Percentiles rank a stretch among this genome's conserved stretches.
These are phyloP conservation scores for Crithidia sp. DNA, from an alignment of 208 protist genomes.

Conservation along the genomic window DNA sequence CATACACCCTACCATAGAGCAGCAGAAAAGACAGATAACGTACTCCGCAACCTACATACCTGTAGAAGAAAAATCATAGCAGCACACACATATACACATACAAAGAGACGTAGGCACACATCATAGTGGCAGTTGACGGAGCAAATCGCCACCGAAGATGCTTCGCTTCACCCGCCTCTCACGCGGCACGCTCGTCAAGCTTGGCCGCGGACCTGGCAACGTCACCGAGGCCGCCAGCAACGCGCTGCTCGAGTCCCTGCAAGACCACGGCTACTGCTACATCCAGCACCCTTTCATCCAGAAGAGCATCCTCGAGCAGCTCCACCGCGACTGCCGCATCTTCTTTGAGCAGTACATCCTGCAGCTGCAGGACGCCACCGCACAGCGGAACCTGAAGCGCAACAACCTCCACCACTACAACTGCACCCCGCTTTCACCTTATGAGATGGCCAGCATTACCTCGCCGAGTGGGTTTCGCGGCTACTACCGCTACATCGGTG, in stretches of 20 bases:
- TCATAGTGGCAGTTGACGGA: too few relatives aligned
- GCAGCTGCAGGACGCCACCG: slow-evolving; percentile 33
- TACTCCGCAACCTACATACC: too few relatives aligned
- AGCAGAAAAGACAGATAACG: too few relatives aligned
- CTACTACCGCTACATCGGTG: slow-evolving; percentile 88
- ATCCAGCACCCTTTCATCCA: slow-evolving; percentile 91
- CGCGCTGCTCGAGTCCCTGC: slow-evolving; percentile 81
- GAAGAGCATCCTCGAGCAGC: slow-evolving; percentile 81
- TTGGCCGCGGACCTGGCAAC: slow-evolving; percentile 75
- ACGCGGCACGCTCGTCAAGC: slow-evolving; percentile 79
- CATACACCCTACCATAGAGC: too few relatives aligned
- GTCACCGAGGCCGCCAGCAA: slow-evolving; percentile 86
- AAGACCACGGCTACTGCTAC: slow-evolving; percentile 90
- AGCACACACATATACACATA: too few relatives aligned
- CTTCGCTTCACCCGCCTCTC: slow-evolving; percentile 49
- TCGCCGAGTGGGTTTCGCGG: slow-evolving; percentile 74
- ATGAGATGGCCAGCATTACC: slow-evolving; percentile 81
- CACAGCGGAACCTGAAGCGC: slow-evolving; percentile 27
- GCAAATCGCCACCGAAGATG: slow-evolving; percentile 1
- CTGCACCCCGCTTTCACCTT: slow-evolving; percentile 65
- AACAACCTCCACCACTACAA: slow-evolving; percentile 67
- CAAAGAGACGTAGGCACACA: too few relatives aligned
- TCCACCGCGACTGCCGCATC: slow-evolving; percentile 84
- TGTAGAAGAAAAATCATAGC: too few relatives aligned
- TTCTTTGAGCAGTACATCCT: slow-evolving; percentile 90